Conservation (phyloP, 352 stramenopile species). For the Thalassiosira hispida region DNA sequence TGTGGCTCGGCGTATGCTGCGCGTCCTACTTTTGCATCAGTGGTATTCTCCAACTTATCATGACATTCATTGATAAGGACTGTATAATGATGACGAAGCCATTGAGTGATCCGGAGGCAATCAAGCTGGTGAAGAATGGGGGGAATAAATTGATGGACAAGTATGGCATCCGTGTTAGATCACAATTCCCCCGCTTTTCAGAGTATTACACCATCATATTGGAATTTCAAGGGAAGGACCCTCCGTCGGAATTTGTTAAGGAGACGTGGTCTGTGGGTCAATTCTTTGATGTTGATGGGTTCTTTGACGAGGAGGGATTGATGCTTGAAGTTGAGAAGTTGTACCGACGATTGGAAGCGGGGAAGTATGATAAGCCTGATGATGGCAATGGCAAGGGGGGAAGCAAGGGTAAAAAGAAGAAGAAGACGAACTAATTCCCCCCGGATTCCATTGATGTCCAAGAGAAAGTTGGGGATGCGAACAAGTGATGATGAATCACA, state of each 20-base stretch:
- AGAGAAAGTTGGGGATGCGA: too few relatives aligned
- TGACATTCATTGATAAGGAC: constrained; percentile 87
- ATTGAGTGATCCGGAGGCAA: constrained; percentile 38
- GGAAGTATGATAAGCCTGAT: constrained; percentile 67
- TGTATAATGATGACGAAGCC: constrained; percentile 83
- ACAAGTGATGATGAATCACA: too few relatives aligned
- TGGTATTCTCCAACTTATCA: constrained; percentile 87
- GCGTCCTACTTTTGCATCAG: constrained; percentile 92
- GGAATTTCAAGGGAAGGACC: constrained; percentile 72
- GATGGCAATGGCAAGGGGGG: neutral
- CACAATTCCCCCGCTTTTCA: constrained; percentile 84
- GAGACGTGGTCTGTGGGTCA: constrained; percentile 83
- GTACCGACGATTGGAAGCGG: constrained; percentile 69
- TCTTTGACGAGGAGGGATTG: constrained; percentile 85
- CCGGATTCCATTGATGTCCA: neutral
- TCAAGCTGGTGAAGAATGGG: constrained; percentile 49
- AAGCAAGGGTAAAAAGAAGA: constrained; percentile 21
- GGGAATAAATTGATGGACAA: constrained; percentile 59
- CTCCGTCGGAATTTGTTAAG: constrained; percentile 63
- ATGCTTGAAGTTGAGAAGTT: constrained; percentile 75
- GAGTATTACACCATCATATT: constrained; percentile 85
- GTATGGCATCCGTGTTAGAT: constrained; percentile 80
- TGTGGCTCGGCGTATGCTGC: constrained; percentile 86
- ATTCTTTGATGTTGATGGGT: constrained; percentile 86
- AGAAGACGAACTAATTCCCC: constrained; percentile 28